Base-by-base conservation (phyloP, 257 asterid genomes). In the Nicotiana tabacum region DNA sequence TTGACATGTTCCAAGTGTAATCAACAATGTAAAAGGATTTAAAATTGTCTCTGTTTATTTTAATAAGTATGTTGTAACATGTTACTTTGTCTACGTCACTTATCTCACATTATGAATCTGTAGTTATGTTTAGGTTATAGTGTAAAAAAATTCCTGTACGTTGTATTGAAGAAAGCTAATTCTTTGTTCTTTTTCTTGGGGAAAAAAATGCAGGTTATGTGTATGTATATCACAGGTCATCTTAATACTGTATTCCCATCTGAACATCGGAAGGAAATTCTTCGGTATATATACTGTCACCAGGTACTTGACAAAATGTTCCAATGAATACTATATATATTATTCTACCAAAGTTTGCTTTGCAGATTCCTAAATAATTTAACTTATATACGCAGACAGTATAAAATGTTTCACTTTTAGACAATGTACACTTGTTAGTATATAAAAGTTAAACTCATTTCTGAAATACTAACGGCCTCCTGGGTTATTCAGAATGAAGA, bases 271-370 rank as follows among this genome's bases (percentile, higher is more conserved):
- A 85, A 88, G 13, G 97, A 92, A 56, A 92, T 91, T 85, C 94
- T 92, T 6, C 94, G 95, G 2, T 90, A 92, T 87, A 80, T 89
- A 24, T 90, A 90, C 81, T 90, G 94, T 55, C 97, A 92, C 82
- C 95, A 91, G 93, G 95, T 92, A 77, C 77, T 18, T 61, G 9
- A 9, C 4, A 0, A 0, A 39, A 5, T 18, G 32, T 3, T 16
- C 4, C 57, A 10, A n/a, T 0, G 78, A 39, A 35, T 43, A 43
- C 11, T 64, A 29, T 62, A 21, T 21, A 21, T 3, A 1, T 64
- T 27, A 62, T 64, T 64, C 37, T 68, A 57, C 21, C 55, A 18
- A 48, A 69, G 21, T 8, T 57, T 57, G 9, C 10, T 57, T 57
- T 17, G 64, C 27, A 17, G 21, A 57, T 57, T 18, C 9, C 64